Evolutionary conservation across 345 rosid genomes (phyloP).

Genomic region (Citropsis articulata): DNA sequence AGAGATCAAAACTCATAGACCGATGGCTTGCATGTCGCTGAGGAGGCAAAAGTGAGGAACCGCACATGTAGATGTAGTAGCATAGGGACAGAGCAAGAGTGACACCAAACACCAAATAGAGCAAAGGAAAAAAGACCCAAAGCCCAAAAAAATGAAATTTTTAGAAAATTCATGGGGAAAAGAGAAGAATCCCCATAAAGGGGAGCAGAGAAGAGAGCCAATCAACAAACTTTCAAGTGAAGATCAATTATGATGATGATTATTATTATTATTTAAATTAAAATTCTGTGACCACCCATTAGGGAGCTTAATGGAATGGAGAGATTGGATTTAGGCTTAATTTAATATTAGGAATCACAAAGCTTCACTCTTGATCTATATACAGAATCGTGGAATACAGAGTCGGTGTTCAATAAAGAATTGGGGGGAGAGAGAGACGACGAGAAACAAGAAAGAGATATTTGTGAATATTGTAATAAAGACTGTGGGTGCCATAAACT

Average conservation of each 20-base stretch:
- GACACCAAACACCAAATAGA: conserved; percentile 10
- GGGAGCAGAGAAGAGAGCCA: conserved; percentile 22
- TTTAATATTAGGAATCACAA: conserved; percentile 25
- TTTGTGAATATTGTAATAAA: conserved; percentile 26
- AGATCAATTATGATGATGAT: background rate
- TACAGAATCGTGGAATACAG: conserved; percentile 37
- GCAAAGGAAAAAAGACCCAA: conserved; percentile 13
- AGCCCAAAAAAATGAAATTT: conserved; percentile 24
- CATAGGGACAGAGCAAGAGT: background rate
- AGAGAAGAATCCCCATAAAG: conserved; percentile 32
- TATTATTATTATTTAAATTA: background rate
- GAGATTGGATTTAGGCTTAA: conserved; percentile 10
- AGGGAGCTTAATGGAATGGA: background rate
- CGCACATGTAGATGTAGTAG: conserved; percentile 24
- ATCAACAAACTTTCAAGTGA: conserved; percentile 14
- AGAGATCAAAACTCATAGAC: conserved; percentile 21
- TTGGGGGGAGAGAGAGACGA: background rate
- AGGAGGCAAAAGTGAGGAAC: conserved; percentile 42
- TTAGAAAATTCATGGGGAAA: conserved; percentile 33
- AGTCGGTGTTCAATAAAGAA: conserved; percentile 33
- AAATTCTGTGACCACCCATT: background rate
- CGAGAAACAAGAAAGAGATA: conserved; percentile 1
- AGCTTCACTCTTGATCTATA: conserved; percentile 33
- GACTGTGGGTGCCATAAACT: conserved; percentile 34
- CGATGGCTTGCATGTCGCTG: conserved; percentile 35